A percentile compares a stretch with the other conserved stretches of the same genome.
Conservation (phyloP, 768 basidiomycete genomes). For the Phlebiopsis gigantea region DNA sequence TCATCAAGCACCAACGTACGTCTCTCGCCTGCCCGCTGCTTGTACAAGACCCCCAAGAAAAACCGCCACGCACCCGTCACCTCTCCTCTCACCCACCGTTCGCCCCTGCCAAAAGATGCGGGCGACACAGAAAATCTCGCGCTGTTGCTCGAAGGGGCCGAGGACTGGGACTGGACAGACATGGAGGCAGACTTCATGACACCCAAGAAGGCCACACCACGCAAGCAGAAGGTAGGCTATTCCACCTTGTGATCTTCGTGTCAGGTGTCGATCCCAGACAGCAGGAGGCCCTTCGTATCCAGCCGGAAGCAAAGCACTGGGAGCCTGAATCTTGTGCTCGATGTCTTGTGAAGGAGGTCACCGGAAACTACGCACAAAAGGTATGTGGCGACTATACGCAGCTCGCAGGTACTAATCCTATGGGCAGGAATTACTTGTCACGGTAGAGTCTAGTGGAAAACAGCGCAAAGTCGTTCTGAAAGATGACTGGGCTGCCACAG, state of each 20-base stretch:
- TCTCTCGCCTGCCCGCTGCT: slow-evolving; percentile 7
- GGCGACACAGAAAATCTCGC: slow-evolving; percentile 29
- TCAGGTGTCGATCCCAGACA: not conserved
- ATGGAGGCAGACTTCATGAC: slow-evolving; percentile 45
- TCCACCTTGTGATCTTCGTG: not conserved
- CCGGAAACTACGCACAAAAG: slow-evolving; percentile 34
- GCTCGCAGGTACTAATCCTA: not conserved
- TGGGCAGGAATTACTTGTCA: slow-evolving; percentile 47
- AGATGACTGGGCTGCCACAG: slow-evolving; percentile 74
- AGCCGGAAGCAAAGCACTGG: slow-evolving; percentile 13
- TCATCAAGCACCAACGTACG: slow-evolving; percentile 5
- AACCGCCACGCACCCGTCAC: slow-evolving; percentile 1
- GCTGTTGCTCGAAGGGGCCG: slow-evolving; percentile 56
- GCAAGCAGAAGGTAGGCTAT: not conserved
- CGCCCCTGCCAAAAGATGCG: not conserved
- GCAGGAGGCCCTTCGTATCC: not conserved
- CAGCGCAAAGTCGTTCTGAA: slow-evolving; percentile 50
- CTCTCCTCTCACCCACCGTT: slow-evolving; percentile 1
- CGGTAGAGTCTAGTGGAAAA: slow-evolving; percentile 34
- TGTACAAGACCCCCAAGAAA: slow-evolving; percentile 10
- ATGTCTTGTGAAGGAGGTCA: slow-evolving; percentile 48
- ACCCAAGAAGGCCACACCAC: slow-evolving; percentile 39
- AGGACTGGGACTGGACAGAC: slow-evolving; percentile 66
- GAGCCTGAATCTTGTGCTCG: slow-evolving; percentile 41
- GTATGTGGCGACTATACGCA: slow-evolving; percentile 23